Evolutionary conservation across 345 rosid species (phyloP), one percentile per base, ranked within the genome.

Genomic region (Ceriops zippeliana): DNA sequence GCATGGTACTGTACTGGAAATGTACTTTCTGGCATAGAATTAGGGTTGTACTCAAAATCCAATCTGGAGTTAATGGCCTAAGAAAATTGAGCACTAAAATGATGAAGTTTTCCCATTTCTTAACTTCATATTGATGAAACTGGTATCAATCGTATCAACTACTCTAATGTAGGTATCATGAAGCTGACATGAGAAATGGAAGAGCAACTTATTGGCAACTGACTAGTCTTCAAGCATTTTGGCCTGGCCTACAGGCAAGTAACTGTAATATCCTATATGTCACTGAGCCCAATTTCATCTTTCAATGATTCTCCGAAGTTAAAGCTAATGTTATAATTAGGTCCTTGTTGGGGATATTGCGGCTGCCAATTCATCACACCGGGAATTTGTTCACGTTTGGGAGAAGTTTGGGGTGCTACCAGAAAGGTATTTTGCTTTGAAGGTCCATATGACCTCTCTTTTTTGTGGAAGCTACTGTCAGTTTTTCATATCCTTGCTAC

Each of bases 141-240:
- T 56, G 28, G 9, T 9, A 15, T 24, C 15, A 56, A 8, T 56
- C 6, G 5, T 24, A n/a, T 13, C 30, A 21, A 27, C 30, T 47
- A 21, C 63, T 61, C 34, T 71, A 47, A 52, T 62, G 35, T 74
- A 93, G 97, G 98, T 93, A 93, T 83, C 98, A 93, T 79, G 98
- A 93, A 77, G 95, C 95, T 69, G 95, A 93, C 75, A 91, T 93
- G 97, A 90, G 96, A 75, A 93, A 83, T 21, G 98, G 98, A 78
- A 88, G 77, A 78, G 91, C 98, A 69, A 93, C 98, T 61, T 86
- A 93, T 73, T 93, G 98, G 98, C 98, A 93, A 83, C 91, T 93
- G 73, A 93, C 97, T 69, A 93, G 98, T 80, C 97, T 93, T 79
- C 98, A 93, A 85, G 97, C 98, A 65, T 93, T 93, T 82, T 93